phyloP scores from a whole-genome alignment of 2,329 filamentous ascomycete genomes.

The Xylaria polymorpha region DNA sequence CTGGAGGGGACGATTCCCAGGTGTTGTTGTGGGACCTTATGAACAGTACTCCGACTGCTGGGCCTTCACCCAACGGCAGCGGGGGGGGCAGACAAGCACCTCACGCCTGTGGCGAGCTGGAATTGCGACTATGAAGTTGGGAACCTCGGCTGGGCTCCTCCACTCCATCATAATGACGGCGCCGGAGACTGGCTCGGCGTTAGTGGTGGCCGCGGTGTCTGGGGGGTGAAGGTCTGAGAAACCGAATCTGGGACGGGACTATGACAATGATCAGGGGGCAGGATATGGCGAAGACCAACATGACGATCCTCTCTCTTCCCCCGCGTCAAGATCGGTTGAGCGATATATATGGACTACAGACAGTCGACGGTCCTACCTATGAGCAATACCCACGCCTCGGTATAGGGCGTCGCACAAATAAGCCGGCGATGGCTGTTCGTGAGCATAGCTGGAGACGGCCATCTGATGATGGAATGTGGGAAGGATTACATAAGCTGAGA shows the following conservation, averaged over 20 bases:
- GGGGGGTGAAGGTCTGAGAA: constrained; percentile 70
- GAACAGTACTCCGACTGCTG: constrained; percentile 66
- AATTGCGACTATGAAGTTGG: constrained; percentile 88
- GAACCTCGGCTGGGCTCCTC: constrained; percentile 87
- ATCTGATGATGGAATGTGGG: background rate
- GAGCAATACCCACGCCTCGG: background rate
- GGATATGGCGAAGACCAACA: background rate
- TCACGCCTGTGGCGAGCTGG: constrained; percentile 80
- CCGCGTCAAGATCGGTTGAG: background rate
- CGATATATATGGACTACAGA: background rate
- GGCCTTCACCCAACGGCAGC: constrained; percentile 61
- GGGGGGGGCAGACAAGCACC: constrained; percentile 65
- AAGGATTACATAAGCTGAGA: constrained; percentile 1
- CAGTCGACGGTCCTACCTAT: background rate
- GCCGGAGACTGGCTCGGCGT: constrained; percentile 87
- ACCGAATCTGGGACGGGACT: background rate
- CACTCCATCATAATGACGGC: constrained; percentile 70
- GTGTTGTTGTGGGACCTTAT: constrained; percentile 95
- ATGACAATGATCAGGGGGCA: background rate
- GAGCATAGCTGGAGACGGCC: constrained; percentile 7
- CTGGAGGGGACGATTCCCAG: constrained; percentile 89
- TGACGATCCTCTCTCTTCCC: background rate
- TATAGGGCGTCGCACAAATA: constrained; percentile 12
- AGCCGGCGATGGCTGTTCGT: constrained; percentile 4
- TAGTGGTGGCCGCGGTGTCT: constrained; percentile 81